phyloP scores from a whole-genome alignment of 2,329 filamentous ascomycete genomes.

The Phaeosphaeriaceae sp. region DNA sequence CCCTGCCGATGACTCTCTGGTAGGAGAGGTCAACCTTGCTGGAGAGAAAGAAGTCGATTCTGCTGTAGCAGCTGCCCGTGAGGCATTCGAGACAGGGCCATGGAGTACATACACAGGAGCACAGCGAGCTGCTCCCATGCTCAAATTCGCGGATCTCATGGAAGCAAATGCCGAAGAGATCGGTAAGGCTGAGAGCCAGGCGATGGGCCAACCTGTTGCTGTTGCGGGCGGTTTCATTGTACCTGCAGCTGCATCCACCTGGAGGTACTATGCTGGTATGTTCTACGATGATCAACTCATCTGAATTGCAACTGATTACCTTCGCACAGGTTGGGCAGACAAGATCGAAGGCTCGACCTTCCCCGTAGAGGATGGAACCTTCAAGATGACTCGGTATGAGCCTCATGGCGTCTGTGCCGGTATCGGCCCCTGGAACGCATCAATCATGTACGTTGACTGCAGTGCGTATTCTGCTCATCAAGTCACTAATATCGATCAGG shows the following conservation, averaged over 20 bases:
- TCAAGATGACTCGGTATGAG: conserved; percentile 28
- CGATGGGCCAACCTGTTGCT: conserved; percentile 73
- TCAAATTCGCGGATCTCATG: conserved; percentile 70
- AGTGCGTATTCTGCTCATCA: neutral
- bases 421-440: conserved; percentile 40
- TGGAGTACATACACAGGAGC: conserved; percentile 20
- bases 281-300: conserved; percentile 32
- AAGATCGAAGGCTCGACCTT: conserved; percentile 48
- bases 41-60: conserved; percentile 19
- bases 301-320: neutral
- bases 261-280: conserved; percentile 61
- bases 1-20: conserved; percentile 16
- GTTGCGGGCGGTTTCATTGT: neutral
- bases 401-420: conserved; percentile 39
- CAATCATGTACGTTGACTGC: conserved; percentile 16
- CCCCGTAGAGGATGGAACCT: conserved; percentile 12
- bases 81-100: conserved; percentile 16
- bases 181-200: conserved; percentile 72
- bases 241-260: neutral
- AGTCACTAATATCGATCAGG: neutral
- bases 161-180: conserved; percentile 65
- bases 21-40: conserved; percentile 20
- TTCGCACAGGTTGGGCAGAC: conserved; percentile 60
- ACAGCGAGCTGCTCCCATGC: conserved; percentile 4
- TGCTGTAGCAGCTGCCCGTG: conserved; percentile 23